Evolutionary conservation across 495 filamentous ascomycete species (phyloP), one percentile per base, ranked within the genome.

Genomic region (Hypomontagnella monticulosa): DNA sequence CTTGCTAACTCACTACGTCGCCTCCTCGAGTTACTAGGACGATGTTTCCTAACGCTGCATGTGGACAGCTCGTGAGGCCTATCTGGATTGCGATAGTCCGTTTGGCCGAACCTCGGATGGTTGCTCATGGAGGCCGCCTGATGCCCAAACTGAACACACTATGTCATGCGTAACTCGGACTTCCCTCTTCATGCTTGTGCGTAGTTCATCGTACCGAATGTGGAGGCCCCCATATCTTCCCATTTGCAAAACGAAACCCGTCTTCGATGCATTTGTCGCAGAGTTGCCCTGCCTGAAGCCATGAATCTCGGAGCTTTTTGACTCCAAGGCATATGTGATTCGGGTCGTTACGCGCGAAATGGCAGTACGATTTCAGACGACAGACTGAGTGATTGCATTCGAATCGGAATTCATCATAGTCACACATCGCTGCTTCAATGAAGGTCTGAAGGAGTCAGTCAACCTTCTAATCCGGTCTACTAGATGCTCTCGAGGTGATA

Each of bases 341-440:
- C 1, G 85, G 83, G 67, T 90, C 84, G 72, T 88, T 89, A 23
- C 89, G 84, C 6, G 89, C 88, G 55, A 83, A 84, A 71, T 92
- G 89, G 76, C 89, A 92, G 72, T 89, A 81, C 19, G 84, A 84
- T 69, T 87, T 84, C 20, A 89, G 73, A 8, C 84, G 83, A 15
- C 77, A 72, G 7, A 69, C 69, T 11, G 77, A 78, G 71, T 90
- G 87, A 4, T 76, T 76, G 75, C 89, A 91, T 54, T 77, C 73
- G 63, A 85, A 91, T 57, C 79, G 58, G 60, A 89, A 86, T 57
- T 83, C 82, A 64, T 91, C 89, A 63, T 78, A 90, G 66, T 89
- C 83, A 69, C 88, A 90, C 87, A 91, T 90, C 9, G 27, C 76
- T 36, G 33, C 15, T 14, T 30, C 23, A 40, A 14, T 34, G 19